Percentiles rank a stretch among this genome's conserved stretches.
phyloP scores from a whole-genome alignment of 257 asterid genomes.

The Solanum peruvianum region DNA sequence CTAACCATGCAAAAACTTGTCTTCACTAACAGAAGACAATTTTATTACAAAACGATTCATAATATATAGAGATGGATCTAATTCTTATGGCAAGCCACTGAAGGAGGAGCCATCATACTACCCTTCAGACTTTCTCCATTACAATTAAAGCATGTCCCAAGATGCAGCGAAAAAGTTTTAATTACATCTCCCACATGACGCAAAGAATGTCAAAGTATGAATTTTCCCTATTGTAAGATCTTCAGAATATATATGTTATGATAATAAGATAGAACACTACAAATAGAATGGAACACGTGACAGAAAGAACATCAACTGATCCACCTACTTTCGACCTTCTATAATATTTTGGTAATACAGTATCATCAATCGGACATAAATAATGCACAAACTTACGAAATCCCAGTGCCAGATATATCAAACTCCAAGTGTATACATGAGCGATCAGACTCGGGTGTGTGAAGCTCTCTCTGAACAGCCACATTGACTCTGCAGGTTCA shows the following conservation, averaged over 20 bases:
- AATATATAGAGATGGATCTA: neutral
- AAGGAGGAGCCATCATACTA: neutral
- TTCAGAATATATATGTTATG: neutral
- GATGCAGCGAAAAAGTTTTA: neutral
- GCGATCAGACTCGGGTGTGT: slow-evolving; percentile 65
- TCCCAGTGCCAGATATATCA: slow-evolving; percentile 47
- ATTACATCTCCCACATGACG: neutral
- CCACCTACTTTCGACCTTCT: neutral
- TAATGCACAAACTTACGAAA: slow-evolving; percentile 30
- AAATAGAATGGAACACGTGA: neutral
- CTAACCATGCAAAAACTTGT: neutral
- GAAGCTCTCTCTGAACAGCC: slow-evolving; percentile 66
- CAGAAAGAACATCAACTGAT: neutral
- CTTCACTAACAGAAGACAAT: neutral
- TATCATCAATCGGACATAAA: neutral
- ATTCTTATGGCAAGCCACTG: neutral
- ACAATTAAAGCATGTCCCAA: neutral
- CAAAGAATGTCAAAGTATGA: neutral
- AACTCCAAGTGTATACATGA: slow-evolving; percentile 78
- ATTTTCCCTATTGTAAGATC: neutral
- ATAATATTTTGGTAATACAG: neutral
- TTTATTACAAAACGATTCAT: neutral
- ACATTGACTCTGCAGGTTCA: slow-evolving; percentile 48
- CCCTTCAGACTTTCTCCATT: neutral
- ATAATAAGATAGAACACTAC: neutral